Evolutionary conservation across 331 rosid species (phyloP).

Genomic region (Malus hybrid): DNA sequence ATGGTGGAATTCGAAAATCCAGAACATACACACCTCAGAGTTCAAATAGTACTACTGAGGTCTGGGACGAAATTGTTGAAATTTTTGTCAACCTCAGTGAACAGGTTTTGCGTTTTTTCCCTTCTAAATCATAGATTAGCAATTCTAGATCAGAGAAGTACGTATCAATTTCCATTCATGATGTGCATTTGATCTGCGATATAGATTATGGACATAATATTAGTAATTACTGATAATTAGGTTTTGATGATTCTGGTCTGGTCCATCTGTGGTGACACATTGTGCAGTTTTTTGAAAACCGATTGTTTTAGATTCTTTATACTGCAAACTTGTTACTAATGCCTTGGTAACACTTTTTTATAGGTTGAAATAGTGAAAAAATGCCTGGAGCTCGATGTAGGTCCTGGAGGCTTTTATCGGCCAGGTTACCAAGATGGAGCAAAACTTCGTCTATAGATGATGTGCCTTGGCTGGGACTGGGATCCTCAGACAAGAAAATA

Average conservation of each 20-base stretch:
- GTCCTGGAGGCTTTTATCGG: constrained; percentile 64
- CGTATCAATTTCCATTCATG: background rate
- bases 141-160: background rate
- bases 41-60: constrained; percentile 20
- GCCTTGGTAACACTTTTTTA: background rate
- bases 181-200: background rate
- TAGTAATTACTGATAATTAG: background rate
- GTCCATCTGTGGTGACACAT: background rate
- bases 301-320: background rate
- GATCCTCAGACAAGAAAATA: constrained; percentile 57
- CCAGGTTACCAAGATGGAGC: constrained; percentile 50
- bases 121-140: background rate
- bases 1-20: background rate
- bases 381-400: constrained; percentile 45
- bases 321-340: background rate
- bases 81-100: constrained; percentile 24
- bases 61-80: constrained; percentile 72
- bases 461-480: constrained; percentile 78
- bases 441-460: constrained; percentile 58
- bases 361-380: constrained; percentile 42
- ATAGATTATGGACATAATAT: background rate
- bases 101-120: constrained; percentile 33
- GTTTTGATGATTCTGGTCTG: background rate
- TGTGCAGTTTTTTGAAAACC: background rate
- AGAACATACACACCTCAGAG: background rate